Percentiles rank a stretch among this genome's conserved stretches.
phyloP scores from a whole-genome alignment of 305 asterid genomes.

The Fraxinus sp. region DNA sequence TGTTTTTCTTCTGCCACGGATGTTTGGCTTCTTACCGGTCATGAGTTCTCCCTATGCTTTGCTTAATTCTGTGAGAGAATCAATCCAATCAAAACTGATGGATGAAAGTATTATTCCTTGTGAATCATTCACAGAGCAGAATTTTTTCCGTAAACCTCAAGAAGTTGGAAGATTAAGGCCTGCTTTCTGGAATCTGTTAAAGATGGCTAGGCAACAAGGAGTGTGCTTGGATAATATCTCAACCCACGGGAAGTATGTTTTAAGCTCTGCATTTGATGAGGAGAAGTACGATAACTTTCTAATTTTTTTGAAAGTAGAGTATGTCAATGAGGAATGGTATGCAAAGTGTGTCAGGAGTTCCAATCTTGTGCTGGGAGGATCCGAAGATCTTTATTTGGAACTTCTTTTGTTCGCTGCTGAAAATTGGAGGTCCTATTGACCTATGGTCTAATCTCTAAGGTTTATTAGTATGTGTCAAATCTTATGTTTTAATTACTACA shows the following conservation, averaged over 20 bases:
- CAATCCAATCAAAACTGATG: slow-evolving; percentile 28
- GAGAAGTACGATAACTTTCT: slow-evolving; percentile 22
- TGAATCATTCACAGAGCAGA: slow-evolving; percentile 29
- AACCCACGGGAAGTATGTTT: slow-evolving; percentile 33
- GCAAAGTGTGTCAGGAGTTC: slow-evolving; percentile 36
- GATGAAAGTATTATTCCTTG: slow-evolving; percentile 36
- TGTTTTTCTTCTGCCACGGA: slow-evolving; percentile 21
- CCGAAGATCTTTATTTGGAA: slow-evolving; percentile 33
- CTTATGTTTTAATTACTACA: too few relatives aligned
- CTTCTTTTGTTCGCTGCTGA: slow-evolving; percentile 34
- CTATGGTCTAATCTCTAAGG: too few relatives aligned
- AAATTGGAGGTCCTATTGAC: slow-evolving; percentile 29
- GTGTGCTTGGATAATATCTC: slow-evolving; percentile 35
- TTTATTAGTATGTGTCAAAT: too few relatives aligned
- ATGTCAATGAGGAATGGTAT: slow-evolving; percentile 37
- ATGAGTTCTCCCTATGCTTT: slow-evolving; percentile 24
- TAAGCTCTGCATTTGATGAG: slow-evolving; percentile 31
- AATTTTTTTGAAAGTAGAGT: slow-evolving; percentile 27
- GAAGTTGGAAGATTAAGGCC: slow-evolving; percentile 37
- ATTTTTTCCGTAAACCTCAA: slow-evolving; percentile 31
- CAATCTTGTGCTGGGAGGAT: slow-evolving; percentile 29
- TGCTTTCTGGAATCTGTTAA: slow-evolving; percentile 32
- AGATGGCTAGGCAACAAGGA: slow-evolving; percentile 29
- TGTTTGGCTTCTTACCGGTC: slow-evolving; percentile 35
- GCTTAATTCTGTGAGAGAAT: slow-evolving; percentile 32